These are phyloP conservation scores for Endothia cerciana DNA, from an alignment of 2,329 filamentous ascomycete genomes.

Conservation along the genomic window DNA sequence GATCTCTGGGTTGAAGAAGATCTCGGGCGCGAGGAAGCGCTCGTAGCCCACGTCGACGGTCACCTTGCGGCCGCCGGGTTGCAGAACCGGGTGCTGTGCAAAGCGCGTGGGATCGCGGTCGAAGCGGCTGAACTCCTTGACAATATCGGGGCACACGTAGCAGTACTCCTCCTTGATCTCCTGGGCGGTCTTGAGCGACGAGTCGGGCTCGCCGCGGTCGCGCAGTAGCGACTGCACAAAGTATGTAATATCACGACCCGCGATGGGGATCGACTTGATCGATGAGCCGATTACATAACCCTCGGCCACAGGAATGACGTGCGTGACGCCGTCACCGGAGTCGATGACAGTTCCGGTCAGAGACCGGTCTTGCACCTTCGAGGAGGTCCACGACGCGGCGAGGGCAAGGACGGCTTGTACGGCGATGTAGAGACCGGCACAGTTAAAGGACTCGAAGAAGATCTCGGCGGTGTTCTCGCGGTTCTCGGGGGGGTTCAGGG, in stretches of 20 bases:
- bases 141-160: slow-evolving; percentile 97
- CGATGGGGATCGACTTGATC: slow-evolving; percentile 98
- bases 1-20: slow-evolving; percentile 99
- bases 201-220: slow-evolving; percentile 95
- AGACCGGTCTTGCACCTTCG: slow-evolving; percentile 94
- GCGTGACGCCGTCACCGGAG: slow-evolving; percentile 97
- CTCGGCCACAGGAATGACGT: slow-evolving; percentile 98
- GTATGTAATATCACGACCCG: slow-evolving; percentile 97
- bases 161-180: slow-evolving; percentile 99
- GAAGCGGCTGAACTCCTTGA: slow-evolving; percentile 96
- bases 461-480: slow-evolving; percentile 99
- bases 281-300: slow-evolving; percentile 99
- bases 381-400: slow-evolving; percentile 97
- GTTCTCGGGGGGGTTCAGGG: slow-evolving; percentile 97
- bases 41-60: slow-evolving; percentile 95
- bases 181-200: slow-evolving; percentile 94
- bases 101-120: slow-evolving; percentile 92
- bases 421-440: slow-evolving; percentile 96
- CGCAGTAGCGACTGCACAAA: slow-evolving; percentile 96
- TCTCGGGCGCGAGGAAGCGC: slow-evolving; percentile 95
- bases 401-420: slow-evolving; percentile 96
- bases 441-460: slow-evolving; percentile 99
- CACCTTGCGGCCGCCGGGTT: slow-evolving; percentile 83
- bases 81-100: slow-evolving; percentile 83
- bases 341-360: slow-evolving; percentile 98